Percentiles rank a stretch among this genome's conserved stretches.
Evolutionary conservation across 768 basidiomycete genomes (phyloP).

Genomic region (Dacryopinax primogenitus): DNA sequence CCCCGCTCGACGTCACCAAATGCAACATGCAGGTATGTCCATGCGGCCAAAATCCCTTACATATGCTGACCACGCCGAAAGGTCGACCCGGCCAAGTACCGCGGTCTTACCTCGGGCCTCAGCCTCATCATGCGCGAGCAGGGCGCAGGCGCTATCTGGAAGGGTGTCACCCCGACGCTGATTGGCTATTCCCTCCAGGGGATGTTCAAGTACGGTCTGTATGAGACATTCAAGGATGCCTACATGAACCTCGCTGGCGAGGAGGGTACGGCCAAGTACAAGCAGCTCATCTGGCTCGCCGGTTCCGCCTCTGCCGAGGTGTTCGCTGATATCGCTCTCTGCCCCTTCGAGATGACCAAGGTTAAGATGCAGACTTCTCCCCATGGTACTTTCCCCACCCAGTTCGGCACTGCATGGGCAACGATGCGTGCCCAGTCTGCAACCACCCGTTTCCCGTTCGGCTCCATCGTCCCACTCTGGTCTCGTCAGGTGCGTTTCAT

Average conservation of each 20-base stretch:
- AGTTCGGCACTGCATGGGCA: constrained; percentile 56
- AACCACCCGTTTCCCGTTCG: constrained; percentile 75
- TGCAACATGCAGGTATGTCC: constrained; percentile 75
- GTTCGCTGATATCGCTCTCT: constrained; percentile 91
- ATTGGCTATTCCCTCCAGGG: constrained; percentile 92
- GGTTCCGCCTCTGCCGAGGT: constrained; percentile 91
- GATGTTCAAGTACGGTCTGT: constrained; percentile 97
- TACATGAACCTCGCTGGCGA: constrained; percentile 87
- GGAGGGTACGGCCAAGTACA: constrained; percentile 65
- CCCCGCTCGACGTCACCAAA: constrained; percentile 77
- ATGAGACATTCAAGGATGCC: constrained; percentile 88
- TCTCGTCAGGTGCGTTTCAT: constrained; percentile 55
- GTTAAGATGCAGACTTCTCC: constrained; percentile 78
- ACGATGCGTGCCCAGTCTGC: constrained; percentile 54
- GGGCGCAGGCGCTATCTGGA: constrained; percentile 78
- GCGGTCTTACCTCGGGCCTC: constrained; percentile 48
- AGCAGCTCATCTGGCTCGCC: constrained; percentile 82
- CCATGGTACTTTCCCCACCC: constrained; percentile 61
- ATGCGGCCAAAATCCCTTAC: background rate
- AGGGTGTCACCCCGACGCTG: constrained; percentile 85
- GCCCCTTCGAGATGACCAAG: constrained; percentile 88
- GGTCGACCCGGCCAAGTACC: constrained; percentile 69
- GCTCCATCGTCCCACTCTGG: constrained; percentile 75
- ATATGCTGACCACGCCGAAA: constrained; percentile 23
- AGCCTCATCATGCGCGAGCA: constrained; percentile 62